Evolutionary conservation across 352 stramenopile genomes (phyloP), one percentile per base, ranked within the genome.

Genomic region (Phytophthora chlamydospora): DNA sequence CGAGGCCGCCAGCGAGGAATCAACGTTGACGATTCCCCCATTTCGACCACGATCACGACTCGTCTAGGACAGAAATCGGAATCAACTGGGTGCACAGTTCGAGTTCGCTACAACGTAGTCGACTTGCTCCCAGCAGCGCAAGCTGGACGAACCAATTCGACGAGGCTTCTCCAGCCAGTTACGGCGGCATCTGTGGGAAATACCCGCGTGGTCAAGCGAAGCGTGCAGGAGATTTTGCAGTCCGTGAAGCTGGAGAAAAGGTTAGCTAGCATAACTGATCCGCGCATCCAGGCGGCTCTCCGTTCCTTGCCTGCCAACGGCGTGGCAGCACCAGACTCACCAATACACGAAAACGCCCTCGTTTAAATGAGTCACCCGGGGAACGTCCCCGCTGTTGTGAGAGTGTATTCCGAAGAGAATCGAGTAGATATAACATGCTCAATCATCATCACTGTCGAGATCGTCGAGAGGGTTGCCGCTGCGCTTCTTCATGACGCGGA

Each of bases 401-500:
- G 21, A 45, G 19, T 54, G 32, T 42, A 56, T 45, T 49, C 12
- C 8, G 46, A 21, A n/a, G 2, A 36, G 31, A 32, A 32, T 38
- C 9, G 33, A 19, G 16, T 24, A 19, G 14, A 40, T 31, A 29
- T 43, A 21, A 14, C 29, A 13, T 6, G 24, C 8, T 83, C 39
- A 95, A 43, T 98, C 91, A 35, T 97, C 89, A 65, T 98, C 91
- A 38, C 85, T 95, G 45, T 95, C 86, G 8, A 97, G 67, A 62
- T 98, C 92, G 54, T 97, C 91, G 10, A 98, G 71, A 3, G 93
- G 93, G 44, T 97, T 96, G 5, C 97, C 93, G 12, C 88, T 95
- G 6, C 93, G 87, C 66, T 98, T 98, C 59, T 97, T 97, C 95
- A 98, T 98, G 31, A 98, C 91, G 10, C 91, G 85, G 64, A 96